Evolutionary conservation across 441 rosid species (phyloP), one percentile per base, ranked within the genome.

Genomic region (Syzygium malaccense): DNA sequence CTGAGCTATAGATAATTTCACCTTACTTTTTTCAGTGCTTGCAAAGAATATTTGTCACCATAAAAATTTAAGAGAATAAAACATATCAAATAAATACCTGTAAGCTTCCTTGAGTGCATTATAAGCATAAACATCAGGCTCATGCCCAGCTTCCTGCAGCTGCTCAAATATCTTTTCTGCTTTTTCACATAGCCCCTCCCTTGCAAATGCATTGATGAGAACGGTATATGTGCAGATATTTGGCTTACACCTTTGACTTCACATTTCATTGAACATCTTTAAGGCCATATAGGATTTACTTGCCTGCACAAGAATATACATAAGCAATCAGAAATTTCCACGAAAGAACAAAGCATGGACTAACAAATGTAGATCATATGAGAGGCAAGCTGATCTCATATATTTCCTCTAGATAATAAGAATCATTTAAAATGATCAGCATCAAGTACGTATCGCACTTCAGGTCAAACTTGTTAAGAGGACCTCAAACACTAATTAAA

Each of bases 41-140:
- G 49, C 28, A 10, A 37, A 71, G 26, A 49, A 19, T 71, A 37
- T n/a, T 37, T 71, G 80, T 71, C 8, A 8, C 48, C 56, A 14
- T 45, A 48, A 71, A n/a, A 17, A 33, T 51, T 79, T 18, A 15
- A 55, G 78, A 78, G 25, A 51, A 48, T 60, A 71, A 75, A 58
- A 14, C 30, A 48, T 30, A 90, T 48, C 78, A 37, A 80, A 88
- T 60, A 86, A 89, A 64, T 62, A 96, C 99, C 98, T 95, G 94
- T 96, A 96, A 85, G 98, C 94, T 90, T 97, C 99, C 96, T 96
- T 95, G 88, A 97, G 98, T 25, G 99, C 99, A 90, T 96, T 96
- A 87, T 97, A 97, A 87, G 93, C 96, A 91, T 96, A 97, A 10
- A 95, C 99, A 90, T 97, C 99, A 54, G 99, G 99, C 90, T 96